Evolutionary conservation across 768 basidiomycete species (phyloP).

Genomic region (Agrocybe praecox): DNA sequence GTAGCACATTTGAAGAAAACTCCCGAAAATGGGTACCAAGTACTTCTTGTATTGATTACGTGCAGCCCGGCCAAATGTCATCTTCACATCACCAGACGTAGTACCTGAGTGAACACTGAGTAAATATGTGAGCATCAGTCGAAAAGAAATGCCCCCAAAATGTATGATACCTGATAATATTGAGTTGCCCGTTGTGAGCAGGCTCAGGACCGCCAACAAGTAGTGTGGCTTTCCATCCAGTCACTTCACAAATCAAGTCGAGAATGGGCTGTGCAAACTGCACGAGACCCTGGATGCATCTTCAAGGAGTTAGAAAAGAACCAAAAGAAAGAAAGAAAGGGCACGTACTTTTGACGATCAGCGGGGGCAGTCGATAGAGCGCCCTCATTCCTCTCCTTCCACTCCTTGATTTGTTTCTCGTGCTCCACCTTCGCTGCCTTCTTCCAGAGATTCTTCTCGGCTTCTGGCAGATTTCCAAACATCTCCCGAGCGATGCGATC

Average conservation of each 20-base stretch:
- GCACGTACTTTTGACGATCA: conserved; percentile 14
- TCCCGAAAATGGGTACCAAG: conserved; percentile 16
- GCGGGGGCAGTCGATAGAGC: conserved; percentile 1
- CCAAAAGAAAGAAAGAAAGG: not conserved
- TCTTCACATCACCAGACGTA: conserved; percentile 13
- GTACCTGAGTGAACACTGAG: conserved; percentile 22
- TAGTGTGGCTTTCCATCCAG: conserved; percentile 15
- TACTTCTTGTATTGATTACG: conserved; percentile 5
- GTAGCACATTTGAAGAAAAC: conserved; percentile 18
- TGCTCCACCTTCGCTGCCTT: conserved; percentile 1
- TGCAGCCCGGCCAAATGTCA: conserved; percentile 20
- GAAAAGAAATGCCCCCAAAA: too few species aligned
- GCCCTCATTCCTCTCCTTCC: not conserved
- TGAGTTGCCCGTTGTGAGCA: conserved; percentile 10
- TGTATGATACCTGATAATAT: conserved; percentile 18
- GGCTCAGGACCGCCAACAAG: conserved; percentile 21
- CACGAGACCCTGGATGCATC: conserved; percentile 7
- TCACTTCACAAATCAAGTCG: conserved; percentile 4
- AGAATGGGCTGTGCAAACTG: conserved; percentile 14
- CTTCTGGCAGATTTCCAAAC: not conserved
- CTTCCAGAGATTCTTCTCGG: conserved; percentile 1
- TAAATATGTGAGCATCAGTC: too few species aligned
- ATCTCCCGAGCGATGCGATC: conserved; percentile 8
- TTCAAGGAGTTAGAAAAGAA: not conserved
- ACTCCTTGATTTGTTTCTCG: conserved; percentile 1